These are phyloP conservation scores for Jatropha curcas DNA, from an alignment of 345 rosid genomes.

Conservation along the genomic window DNA sequence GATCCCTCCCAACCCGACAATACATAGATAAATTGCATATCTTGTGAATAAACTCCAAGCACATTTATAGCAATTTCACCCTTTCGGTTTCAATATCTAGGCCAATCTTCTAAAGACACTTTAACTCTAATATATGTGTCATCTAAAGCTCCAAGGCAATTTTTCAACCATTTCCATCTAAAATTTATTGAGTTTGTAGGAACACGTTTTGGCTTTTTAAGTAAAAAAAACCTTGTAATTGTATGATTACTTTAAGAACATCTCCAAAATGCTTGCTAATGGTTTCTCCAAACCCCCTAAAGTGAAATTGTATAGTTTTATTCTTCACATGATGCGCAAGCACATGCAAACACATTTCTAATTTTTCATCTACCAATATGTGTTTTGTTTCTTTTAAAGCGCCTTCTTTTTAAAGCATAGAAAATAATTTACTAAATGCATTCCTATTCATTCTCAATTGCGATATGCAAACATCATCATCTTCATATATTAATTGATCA, in stretches of 20 bases:
- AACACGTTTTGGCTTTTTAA: background rate
- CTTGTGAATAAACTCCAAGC: background rate
- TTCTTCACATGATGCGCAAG: constrained; percentile 14
- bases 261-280: too few species aligned
- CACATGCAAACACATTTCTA: constrained; percentile 1
- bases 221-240: too few species aligned
- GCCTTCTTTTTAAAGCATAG: background rate
- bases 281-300: background rate
- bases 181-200: background rate
- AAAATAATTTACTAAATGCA: background rate
- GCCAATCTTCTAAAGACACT: background rate
- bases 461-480: background rate
- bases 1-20: background rate
- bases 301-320: background rate
- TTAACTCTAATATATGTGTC: background rate
- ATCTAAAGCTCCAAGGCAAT: background rate
- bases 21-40: too few species aligned
- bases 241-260: too few species aligned
- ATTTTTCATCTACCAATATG: constrained; percentile 5
- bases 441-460: background rate
- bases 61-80: background rate
- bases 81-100: too few species aligned
- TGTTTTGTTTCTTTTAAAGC: background rate
- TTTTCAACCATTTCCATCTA: background rate
- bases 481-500: too few species aligned